Percentiles rank a stretch among this genome's conserved stretches.
Evolutionary conservation across 148 eudicot species (phyloP).

Genomic region (Rhododendron mucronatum): DNA sequence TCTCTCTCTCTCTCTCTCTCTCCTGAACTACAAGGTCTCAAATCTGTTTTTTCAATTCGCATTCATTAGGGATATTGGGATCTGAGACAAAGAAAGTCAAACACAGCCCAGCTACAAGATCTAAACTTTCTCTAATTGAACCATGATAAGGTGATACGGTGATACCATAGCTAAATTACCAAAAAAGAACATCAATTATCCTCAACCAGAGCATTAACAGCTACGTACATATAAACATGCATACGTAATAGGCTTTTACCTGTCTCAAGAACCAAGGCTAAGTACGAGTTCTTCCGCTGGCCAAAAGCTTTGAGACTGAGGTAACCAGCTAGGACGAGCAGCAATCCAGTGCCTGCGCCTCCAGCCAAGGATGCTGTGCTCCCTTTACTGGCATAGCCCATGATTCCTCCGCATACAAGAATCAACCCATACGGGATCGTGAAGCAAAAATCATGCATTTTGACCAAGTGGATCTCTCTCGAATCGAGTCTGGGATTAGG

Average conservation of each 20-base stretch:
- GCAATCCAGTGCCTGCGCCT: conserved; percentile 73
- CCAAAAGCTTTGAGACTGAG: conserved; percentile 69
- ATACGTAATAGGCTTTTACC: conserved; percentile 29
- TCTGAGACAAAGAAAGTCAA: background rate
- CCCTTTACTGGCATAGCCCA: conserved; percentile 75
- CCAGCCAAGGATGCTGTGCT: conserved; percentile 86
- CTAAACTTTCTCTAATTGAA: background rate
- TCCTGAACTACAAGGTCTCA: background rate
- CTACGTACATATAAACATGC: background rate
- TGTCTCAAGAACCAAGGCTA: conserved; percentile 72
- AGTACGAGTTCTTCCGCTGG: conserved; percentile 61
- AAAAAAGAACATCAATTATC: too few species aligned
- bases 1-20: background rate
- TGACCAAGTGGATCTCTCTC: background rate
- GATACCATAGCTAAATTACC: background rate
- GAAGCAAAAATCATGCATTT: conserved; percentile 99
- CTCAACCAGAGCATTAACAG: background rate
- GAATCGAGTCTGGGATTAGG: background rate
- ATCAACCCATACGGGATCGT: conserved; percentile 89
- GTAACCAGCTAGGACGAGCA: conserved; percentile 79
- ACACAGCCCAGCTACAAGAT: background rate
- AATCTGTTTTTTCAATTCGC: background rate
- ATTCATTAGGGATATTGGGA: background rate
- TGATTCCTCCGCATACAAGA: conserved; percentile 58
- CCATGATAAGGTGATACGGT: too few species aligned